Conservation (phyloP, 2,329 filamentous ascomycete genomes). For the Alternaria sp. region DNA sequence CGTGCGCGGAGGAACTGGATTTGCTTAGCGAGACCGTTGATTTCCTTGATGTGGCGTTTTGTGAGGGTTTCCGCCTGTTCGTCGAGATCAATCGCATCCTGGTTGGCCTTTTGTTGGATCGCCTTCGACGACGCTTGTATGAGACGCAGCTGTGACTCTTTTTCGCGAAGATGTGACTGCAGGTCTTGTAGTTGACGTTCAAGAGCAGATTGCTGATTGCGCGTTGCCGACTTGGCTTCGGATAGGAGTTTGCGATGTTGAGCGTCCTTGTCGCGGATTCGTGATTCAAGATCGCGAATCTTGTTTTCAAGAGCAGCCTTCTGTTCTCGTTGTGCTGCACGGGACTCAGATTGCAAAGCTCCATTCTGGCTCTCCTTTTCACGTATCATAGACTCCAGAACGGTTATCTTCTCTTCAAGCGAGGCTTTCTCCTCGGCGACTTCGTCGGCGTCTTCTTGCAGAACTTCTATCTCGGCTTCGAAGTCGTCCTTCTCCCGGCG, state of each 20-base stretch:
- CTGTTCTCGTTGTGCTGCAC: conserved; percentile 68
- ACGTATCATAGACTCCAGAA: conserved; percentile 47
- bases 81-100: conserved; percentile 43
- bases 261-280: conserved; percentile 42
- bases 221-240: conserved; percentile 36
- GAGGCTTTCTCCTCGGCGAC: conserved; percentile 61
- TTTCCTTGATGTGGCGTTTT: conserved; percentile 75
- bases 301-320: conserved; percentile 57
- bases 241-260: conserved; percentile 40
- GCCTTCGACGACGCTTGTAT: conserved; percentile 43
- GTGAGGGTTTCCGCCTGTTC: conserved; percentile 70
- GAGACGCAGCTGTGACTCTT: conserved; percentile 36
- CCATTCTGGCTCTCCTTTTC: conserved; percentile 47
- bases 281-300: conserved; percentile 51
- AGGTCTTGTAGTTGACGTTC: conserved; percentile 61
- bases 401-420: conserved; percentile 65
- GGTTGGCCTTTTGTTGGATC: conserved; percentile 38
- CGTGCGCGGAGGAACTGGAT: conserved; percentile 89
- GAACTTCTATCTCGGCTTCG: conserved; percentile 64
- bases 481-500: conserved; percentile 57
- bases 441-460: conserved; percentile 56
- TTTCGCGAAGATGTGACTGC: conserved; percentile 37
- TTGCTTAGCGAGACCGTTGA: conserved; percentile 85
- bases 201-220: conserved; percentile 53
- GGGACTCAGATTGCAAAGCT: conserved; percentile 43